These are phyloP conservation scores for Dothistroma pini DNA, from an alignment of 2,329 filamentous ascomycete genomes.

Conservation along the genomic window DNA sequence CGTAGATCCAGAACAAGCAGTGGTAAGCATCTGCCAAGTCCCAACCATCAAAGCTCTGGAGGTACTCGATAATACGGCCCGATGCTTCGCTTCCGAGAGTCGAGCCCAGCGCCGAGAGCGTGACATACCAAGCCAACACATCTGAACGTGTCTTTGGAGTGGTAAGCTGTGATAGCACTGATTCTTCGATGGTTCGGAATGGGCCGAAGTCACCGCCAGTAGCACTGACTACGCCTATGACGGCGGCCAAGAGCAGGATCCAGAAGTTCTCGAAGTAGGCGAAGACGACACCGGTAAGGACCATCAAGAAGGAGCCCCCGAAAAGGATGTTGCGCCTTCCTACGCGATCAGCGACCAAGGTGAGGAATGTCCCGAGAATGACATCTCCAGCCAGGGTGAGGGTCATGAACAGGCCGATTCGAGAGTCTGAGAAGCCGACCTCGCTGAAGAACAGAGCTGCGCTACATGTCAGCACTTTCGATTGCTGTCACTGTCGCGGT, in stretches of 20 bases:
- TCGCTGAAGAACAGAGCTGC: slow-evolving; percentile 35
- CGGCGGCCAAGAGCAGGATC: slow-evolving; percentile 33
- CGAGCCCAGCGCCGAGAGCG: slow-evolving; percentile 54
- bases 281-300: slow-evolving; percentile 31
- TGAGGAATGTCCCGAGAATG: slow-evolving; percentile 33
- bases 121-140: slow-evolving; percentile 66
- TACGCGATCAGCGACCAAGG: slow-evolving; percentile 34
- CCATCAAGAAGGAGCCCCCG: slow-evolving; percentile 32
- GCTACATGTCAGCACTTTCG: not conserved
- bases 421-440: slow-evolving; percentile 31
- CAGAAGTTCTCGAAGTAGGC: slow-evolving; percentile 34
- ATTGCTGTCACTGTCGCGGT: not conserved
- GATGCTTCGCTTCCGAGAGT: slow-evolving; percentile 52
- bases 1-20: slow-evolving; percentile 56
- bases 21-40: slow-evolving; percentile 53
- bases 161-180: slow-evolving; percentile 55
- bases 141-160: slow-evolving; percentile 53
- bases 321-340: slow-evolving; percentile 33
- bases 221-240: slow-evolving; percentile 33
- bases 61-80: slow-evolving; percentile 50
- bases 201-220: slow-evolving; percentile 63
- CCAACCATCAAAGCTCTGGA: slow-evolving; percentile 49
- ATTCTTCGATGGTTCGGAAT: slow-evolving; percentile 63
- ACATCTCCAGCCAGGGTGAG: slow-evolving; percentile 33
- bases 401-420: slow-evolving; percentile 36